These are phyloP conservation scores for Aspergillus sp. DNA, from an alignment of 2,329 filamentous ascomycete species.

Conservation along the genomic window DNA sequence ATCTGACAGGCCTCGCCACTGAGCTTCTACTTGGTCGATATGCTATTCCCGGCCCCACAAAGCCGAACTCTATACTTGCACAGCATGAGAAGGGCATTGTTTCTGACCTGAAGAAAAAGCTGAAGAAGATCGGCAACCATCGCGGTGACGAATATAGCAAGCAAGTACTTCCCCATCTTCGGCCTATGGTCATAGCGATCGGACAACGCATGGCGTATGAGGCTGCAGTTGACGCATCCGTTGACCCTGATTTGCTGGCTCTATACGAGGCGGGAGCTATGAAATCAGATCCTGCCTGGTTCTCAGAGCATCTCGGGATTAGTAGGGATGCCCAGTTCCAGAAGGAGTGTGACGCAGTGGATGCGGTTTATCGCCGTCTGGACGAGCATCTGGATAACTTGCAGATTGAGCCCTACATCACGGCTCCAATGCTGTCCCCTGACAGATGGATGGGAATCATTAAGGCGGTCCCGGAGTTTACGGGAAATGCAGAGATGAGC, in stretches of 20 bases:
- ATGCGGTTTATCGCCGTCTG: conserved; percentile 17
- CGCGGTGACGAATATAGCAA: conserved; percentile 23
- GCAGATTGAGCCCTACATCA: conserved; percentile 11
- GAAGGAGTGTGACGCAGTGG: conserved; percentile 16
- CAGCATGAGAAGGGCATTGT: conserved; percentile 24
- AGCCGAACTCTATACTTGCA: conserved; percentile 18
- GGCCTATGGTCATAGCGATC: conserved; percentile 23
- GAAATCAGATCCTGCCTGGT: conserved; percentile 19
- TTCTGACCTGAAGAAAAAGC: conserved; percentile 10
- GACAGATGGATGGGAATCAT: conserved; percentile 2
- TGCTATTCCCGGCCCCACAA: conserved; percentile 17
- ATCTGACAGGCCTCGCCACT: conserved; percentile 24
- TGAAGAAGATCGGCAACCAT: conserved; percentile 6
- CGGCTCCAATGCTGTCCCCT: conserved; percentile 20
- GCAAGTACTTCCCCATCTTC: conserved; percentile 21
- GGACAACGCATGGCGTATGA: conserved; percentile 27
- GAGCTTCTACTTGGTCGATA: conserved; percentile 30
- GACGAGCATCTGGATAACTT: conserved; percentile 7
- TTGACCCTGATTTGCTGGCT: conserved; percentile 10
- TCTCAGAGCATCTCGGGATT: conserved; percentile 14
- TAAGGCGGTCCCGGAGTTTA: too few species aligned
- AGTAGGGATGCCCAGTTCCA: conserved; percentile 8
- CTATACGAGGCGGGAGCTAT: conserved; percentile 20
- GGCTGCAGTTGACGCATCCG: conserved; percentile 20
- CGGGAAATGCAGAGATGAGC: too few species aligned